These are phyloP conservation scores for Alternaria ventricosa DNA, from an alignment of 2,329 filamentous ascomycete species.

Conservation along the genomic window DNA sequence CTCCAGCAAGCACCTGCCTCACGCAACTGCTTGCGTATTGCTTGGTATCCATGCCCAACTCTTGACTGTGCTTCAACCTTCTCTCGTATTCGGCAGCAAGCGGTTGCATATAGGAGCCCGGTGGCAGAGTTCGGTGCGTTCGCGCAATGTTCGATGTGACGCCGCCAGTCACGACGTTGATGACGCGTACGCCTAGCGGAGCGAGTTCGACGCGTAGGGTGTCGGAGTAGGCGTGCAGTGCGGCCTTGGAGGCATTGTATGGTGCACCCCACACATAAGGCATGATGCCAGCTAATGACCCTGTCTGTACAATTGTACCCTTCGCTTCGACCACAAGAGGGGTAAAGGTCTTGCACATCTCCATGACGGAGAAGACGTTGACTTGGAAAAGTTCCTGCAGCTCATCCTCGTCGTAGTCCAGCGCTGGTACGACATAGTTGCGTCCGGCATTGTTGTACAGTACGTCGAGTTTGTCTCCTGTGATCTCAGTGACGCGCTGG, in stretches of 20 bases:
- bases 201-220: constrained; percentile 64
- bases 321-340: constrained; percentile 59
- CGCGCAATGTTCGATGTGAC: constrained; percentile 66
- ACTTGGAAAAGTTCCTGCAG: constrained; percentile 40
- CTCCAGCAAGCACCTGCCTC: constrained; percentile 54
- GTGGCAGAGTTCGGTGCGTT: constrained; percentile 55
- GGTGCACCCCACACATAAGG: constrained; percentile 44
- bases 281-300: constrained; percentile 52
- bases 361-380: constrained; percentile 65
- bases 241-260: constrained; percentile 67
- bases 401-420: constrained; percentile 57
- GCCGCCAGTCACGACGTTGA: constrained; percentile 64
- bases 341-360: constrained; percentile 63
- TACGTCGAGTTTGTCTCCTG: constrained; percentile 60
- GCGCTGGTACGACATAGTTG: constrained; percentile 64
- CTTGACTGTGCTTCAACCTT: constrained; percentile 61
- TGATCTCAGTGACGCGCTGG: constrained; percentile 54
- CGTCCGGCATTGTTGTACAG: constrained; percentile 66
- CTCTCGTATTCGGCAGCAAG: constrained; percentile 59
- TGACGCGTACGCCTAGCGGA: constrained; percentile 57
- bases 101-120: constrained; percentile 60
- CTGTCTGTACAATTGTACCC: constrained; percentile 56
- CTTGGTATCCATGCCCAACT: constrained; percentile 58
- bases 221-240: constrained; percentile 64
- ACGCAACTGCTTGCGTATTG: constrained; percentile 64